Evolutionary conservation across 768 basidiomycete genomes (phyloP).

Genomic region (Austroboletus festivus): DNA sequence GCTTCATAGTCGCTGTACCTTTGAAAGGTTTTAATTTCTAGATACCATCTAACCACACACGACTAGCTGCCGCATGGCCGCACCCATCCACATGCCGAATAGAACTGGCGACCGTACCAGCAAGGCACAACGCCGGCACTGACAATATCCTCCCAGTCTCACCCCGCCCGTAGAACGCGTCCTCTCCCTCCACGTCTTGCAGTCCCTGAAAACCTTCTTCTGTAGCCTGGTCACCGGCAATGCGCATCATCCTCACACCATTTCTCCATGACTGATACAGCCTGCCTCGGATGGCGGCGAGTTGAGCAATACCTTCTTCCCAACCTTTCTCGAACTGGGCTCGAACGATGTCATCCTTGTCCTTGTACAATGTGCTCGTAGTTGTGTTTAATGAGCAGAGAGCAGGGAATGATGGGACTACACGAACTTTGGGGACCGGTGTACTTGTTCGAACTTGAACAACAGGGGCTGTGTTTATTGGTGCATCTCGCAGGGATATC

Average conservation of each 20-base stretch:
- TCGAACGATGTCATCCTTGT: slow-evolving; percentile 40
- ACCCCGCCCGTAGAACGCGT: slow-evolving; percentile 24
- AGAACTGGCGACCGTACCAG: slow-evolving; percentile 26
- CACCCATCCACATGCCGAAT: slow-evolving; percentile 36
- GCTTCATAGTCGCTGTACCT: slow-evolving; percentile 6
- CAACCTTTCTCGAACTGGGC: slow-evolving; percentile 60
- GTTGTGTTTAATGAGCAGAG: slow-evolving; percentile 51
- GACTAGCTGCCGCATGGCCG: slow-evolving; percentile 34
- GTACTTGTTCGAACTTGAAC: slow-evolving; percentile 6
- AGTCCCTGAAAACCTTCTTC: slow-evolving; percentile 36
- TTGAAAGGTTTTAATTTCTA: slow-evolving; percentile 10
- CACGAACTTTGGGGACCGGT: slow-evolving; percentile 43
- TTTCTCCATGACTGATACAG: slow-evolving; percentile 46
- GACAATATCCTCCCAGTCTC: slow-evolving; percentile 8
- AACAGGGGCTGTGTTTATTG: slow-evolving; percentile 17
- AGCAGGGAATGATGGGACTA: slow-evolving; percentile 53
- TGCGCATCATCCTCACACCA: slow-evolving; percentile 43
- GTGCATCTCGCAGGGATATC: slow-evolving; percentile 50
- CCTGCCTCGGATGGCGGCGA: slow-evolving; percentile 47
- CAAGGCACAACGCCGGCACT: slow-evolving; percentile 39
- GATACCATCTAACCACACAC: slow-evolving; percentile 34
- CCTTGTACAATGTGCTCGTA: slow-evolving; percentile 25
- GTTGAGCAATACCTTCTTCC: slow-evolving; percentile 53
- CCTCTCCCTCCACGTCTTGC: slow-evolving; percentile 30
- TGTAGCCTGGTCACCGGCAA: slow-evolving; percentile 26